phyloP scores from a whole-genome alignment of 345 rosid genomes.

The Populus ilicifolia region DNA sequence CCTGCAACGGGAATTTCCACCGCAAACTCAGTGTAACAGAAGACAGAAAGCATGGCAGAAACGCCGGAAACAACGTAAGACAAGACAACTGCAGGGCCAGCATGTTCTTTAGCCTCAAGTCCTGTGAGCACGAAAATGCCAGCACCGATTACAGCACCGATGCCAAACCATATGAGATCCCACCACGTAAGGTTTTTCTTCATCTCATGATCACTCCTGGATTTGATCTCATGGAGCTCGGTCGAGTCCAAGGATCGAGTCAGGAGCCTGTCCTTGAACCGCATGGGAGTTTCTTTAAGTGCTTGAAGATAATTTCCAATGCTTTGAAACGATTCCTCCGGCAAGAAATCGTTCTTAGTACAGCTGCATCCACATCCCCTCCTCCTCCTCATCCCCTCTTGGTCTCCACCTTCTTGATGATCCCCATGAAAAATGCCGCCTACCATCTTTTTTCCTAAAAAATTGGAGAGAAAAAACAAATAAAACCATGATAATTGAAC shows the following conservation, averaged over 20 bases:
- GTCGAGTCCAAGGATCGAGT: background rate
- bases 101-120: background rate
- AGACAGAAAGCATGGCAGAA: slow-evolving; percentile 16
- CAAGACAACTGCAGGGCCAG: slow-evolving; percentile 12
- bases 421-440: background rate
- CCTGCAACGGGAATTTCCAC: slow-evolving; percentile 6
- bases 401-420: background rate
- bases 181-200: slow-evolving; percentile 6
- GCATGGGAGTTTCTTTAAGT: background rate
- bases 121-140: slow-evolving; percentile 3
- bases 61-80: slow-evolving; percentile 9
- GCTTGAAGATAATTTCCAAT: background rate
- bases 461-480: background rate
- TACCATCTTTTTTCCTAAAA: background rate
- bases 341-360: background rate
- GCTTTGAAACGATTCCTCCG: slow-evolving; percentile 2
- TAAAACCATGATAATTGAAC: too few relatives aligned
- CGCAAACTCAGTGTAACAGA: slow-evolving; percentile 15
- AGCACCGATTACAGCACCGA: slow-evolving; percentile 1
- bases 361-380: background rate
- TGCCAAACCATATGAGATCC: slow-evolving; percentile 9
- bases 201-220: slow-evolving; percentile 6
- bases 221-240: background rate
- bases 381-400: background rate
- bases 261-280: slow-evolving; percentile 5